Percentiles rank a stretch among this genome's conserved stretches.
These are phyloP conservation scores for Phytophthora tentaculata DNA, from an alignment of 352 stramenopile genomes.

Conservation along the genomic window DNA sequence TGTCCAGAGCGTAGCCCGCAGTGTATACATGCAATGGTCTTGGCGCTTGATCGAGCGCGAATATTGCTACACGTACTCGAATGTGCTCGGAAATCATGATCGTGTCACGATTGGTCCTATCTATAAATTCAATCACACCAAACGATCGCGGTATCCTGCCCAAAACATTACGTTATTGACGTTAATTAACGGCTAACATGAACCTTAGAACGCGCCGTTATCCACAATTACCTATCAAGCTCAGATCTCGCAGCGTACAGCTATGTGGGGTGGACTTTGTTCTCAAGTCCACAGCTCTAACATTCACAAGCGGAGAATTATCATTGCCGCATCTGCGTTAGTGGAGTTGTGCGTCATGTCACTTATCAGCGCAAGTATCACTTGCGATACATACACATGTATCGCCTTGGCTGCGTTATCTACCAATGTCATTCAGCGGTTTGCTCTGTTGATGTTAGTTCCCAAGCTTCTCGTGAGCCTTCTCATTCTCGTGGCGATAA, in stretches of 20 bases:
- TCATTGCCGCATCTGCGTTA: neutral
- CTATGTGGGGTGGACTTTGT: neutral
- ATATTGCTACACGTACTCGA: conserved; percentile 1
- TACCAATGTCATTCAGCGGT: neutral
- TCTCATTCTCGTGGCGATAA: neutral
- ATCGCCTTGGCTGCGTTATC: neutral
- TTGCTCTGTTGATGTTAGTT: neutral
- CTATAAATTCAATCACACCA: no score
- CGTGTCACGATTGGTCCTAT: neutral
- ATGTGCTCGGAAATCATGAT: conserved; percentile 12
- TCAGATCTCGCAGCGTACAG: neutral
- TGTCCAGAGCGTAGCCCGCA: conserved; percentile 6
- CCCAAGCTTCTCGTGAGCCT: neutral
- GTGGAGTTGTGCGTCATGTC: neutral
- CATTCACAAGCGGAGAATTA: no score
- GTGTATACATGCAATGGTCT: no score
- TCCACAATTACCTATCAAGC: neutral
- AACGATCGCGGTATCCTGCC: no score
- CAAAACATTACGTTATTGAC: neutral
- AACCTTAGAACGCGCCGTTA: neutral
- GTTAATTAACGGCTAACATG: neutral
- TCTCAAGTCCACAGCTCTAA: neutral
- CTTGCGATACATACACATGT: neutral
- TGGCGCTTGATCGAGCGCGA: no score
- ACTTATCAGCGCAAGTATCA: neutral